phyloP scores from a whole-genome alignment of 306 rosid genomes.

The Heteromeles arbutifolia region DNA sequence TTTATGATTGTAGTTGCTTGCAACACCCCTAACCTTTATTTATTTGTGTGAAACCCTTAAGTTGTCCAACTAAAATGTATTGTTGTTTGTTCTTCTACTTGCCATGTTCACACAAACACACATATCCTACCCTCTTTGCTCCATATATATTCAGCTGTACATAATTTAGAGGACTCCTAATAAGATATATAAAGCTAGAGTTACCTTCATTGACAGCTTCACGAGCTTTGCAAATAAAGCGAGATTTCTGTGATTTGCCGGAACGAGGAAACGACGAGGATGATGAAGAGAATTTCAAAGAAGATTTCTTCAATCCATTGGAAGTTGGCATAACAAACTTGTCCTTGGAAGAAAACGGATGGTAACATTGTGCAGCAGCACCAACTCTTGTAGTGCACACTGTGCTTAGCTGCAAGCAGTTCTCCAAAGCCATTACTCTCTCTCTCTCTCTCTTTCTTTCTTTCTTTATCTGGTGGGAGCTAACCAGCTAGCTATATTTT shows the following conservation, averaged over 20 bases:
- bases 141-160: neutral
- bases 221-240: slow-evolving; percentile 65
- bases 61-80: neutral
- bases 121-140: too few species aligned
- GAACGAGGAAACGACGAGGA: slow-evolving; percentile 25
- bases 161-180: neutral
- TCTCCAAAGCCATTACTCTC: slow-evolving; percentile 48
- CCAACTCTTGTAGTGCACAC: slow-evolving; percentile 36
- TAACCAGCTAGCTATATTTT: neutral
- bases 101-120: neutral
- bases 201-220: slow-evolving; percentile 57
- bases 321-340: slow-evolving; percentile 28
- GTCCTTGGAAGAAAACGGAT: slow-evolving; percentile 44
- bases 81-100: neutral
- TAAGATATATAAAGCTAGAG: neutral
- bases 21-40: neutral
- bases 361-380: slow-evolving; percentile 38
- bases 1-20: neutral
- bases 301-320: slow-evolving; percentile 38
- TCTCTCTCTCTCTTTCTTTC: neutral
- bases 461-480: neutral
- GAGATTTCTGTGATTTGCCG: slow-evolving; percentile 29
- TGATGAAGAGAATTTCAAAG: slow-evolving; percentile 23
- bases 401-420: slow-evolving; percentile 54
- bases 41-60: neutral